These are phyloP conservation scores for Kuraishia hungarica DNA, from an alignment of 805 yeast species.

Conservation along the genomic window DNA sequence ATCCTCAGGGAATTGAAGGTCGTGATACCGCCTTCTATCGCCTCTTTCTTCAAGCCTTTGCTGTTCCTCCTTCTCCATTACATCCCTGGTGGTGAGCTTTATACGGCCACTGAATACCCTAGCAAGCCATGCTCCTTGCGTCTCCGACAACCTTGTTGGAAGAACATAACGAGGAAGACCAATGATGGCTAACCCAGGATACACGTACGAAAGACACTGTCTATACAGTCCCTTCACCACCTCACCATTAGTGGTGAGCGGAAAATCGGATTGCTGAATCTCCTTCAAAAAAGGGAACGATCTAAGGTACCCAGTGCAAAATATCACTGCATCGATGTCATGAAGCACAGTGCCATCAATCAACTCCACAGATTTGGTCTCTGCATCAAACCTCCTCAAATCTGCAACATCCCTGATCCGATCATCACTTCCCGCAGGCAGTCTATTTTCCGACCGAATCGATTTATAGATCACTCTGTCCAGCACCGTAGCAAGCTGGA, in stretches of 20 bases:
- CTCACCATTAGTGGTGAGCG: conserved; percentile 35
- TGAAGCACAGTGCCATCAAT: conserved; percentile 36
- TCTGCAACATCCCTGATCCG: conserved; percentile 34
- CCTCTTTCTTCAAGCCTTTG: conserved; percentile 32
- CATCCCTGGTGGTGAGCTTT: conserved; percentile 34
- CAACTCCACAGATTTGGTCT: conserved; percentile 30
- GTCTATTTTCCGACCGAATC: conserved; percentile 32
- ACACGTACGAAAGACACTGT: conserved; percentile 47
- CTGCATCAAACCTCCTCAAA: conserved; percentile 28
- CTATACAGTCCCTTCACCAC: conserved; percentile 47
- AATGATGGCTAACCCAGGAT: conserved; percentile 58
- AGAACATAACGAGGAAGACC: conserved; percentile 54
- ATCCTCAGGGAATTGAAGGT: conserved; percentile 46
- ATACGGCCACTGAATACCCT: conserved; percentile 53
- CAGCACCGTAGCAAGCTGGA: conserved; percentile 41
- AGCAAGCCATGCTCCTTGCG: conserved; percentile 59
- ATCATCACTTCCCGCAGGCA: conserved; percentile 36
- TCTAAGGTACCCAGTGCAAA: conserved; percentile 65
- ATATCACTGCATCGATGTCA: conserved; percentile 48
- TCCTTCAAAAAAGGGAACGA: conserved; percentile 47
- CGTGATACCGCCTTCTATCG: conserved; percentile 36
- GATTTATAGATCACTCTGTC: conserved; percentile 37
- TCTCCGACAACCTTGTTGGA: conserved; percentile 52
- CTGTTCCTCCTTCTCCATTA: conserved; percentile 36
- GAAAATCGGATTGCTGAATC: conserved; percentile 15